These are phyloP conservation scores for Pseudognaphalium luteoalbum DNA, from an alignment of 129 eudicot genomes.

Conservation along the genomic window DNA sequence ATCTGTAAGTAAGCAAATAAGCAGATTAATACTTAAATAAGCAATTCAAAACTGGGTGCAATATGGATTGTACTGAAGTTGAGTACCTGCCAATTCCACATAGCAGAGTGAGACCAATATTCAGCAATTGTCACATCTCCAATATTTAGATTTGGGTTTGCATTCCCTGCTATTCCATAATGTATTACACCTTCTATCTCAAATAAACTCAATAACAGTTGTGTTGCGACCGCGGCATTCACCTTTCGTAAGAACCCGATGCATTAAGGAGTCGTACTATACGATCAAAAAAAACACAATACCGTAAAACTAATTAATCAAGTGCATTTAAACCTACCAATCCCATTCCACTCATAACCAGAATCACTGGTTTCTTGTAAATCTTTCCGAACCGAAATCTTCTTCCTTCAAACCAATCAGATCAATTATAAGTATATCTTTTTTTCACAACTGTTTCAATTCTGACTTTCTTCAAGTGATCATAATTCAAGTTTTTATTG, in stretches of 20 bases:
- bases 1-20: too few relatives aligned
- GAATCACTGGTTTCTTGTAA: slow-evolving; percentile 39
- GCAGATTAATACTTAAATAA: too few relatives aligned
- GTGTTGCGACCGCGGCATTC: slow-evolving; percentile 59
- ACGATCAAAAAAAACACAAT: not conserved
- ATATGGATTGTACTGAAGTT: too few relatives aligned
- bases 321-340: slow-evolving; percentile 29
- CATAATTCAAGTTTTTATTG: too few relatives aligned
- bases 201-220: slow-evolving; percentile 52
- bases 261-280: not conserved
- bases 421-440: too few relatives aligned
- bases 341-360: slow-evolving; percentile 66
- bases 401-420: slow-evolving; percentile 57
- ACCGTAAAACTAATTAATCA: too few relatives aligned
- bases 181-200: slow-evolving; percentile 62
- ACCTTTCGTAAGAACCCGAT: slow-evolving; percentile 23
- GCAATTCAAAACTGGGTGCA: too few relatives aligned
- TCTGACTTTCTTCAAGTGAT: too few relatives aligned
- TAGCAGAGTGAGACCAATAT: slow-evolving; percentile 55
- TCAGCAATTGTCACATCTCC: slow-evolving; percentile 75
- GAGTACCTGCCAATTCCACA: slow-evolving; percentile 81
- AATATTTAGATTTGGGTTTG: slow-evolving; percentile 49
- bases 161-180: slow-evolving; percentile 73
- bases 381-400: slow-evolving; percentile 65
- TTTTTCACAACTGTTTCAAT: too few relatives aligned